Percentiles rank a stretch among this genome's conserved stretches.
Evolutionary conservation across 1,139 yeast species (phyloP).

Genomic region (Nadsonia commutata): DNA sequence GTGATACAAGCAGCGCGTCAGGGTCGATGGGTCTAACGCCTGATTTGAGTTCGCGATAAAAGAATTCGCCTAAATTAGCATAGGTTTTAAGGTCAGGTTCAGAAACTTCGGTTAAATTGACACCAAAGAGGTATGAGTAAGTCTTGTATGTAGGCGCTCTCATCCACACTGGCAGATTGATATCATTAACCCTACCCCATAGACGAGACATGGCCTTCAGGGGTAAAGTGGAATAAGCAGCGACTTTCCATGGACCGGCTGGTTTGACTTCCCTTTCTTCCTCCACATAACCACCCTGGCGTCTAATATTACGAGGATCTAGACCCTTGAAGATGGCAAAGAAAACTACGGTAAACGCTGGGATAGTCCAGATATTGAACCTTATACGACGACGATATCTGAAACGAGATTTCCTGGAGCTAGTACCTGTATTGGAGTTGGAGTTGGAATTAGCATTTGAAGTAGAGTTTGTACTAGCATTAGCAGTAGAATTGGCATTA

Average conservation of each 20-base stretch:
- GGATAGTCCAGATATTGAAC: background rate
- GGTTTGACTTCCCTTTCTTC: constrained; percentile 31
- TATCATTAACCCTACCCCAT: constrained; percentile 86
- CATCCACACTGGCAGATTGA: constrained; percentile 77
- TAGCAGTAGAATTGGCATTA: background rate
- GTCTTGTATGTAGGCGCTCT: constrained; percentile 70
- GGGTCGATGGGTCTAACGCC: constrained; percentile 65
- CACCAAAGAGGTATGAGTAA: constrained; percentile 75
- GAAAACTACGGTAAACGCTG: background rate
- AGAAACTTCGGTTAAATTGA: constrained; percentile 74
- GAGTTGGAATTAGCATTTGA: background rate
- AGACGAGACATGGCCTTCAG: constrained; percentile 78
- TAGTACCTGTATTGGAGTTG: background rate
- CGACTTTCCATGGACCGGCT: constrained; percentile 76
- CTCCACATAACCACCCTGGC: background rate
- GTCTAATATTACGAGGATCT: background rate
- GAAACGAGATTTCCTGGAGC: background rate
- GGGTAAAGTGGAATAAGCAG: constrained; percentile 82
- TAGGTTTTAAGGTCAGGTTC: constrained; percentile 67
- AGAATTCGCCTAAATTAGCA: constrained; percentile 76
- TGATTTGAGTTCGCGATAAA: constrained; percentile 68
- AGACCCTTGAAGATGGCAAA: background rate
- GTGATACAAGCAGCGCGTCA: constrained; percentile 54
- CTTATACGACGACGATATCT: background rate
- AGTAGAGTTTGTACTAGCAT: background rate